Evolutionary conservation across 2,329 filamentous ascomycete genomes (phyloP).

Genomic region (Escovopsis sp.): DNA sequence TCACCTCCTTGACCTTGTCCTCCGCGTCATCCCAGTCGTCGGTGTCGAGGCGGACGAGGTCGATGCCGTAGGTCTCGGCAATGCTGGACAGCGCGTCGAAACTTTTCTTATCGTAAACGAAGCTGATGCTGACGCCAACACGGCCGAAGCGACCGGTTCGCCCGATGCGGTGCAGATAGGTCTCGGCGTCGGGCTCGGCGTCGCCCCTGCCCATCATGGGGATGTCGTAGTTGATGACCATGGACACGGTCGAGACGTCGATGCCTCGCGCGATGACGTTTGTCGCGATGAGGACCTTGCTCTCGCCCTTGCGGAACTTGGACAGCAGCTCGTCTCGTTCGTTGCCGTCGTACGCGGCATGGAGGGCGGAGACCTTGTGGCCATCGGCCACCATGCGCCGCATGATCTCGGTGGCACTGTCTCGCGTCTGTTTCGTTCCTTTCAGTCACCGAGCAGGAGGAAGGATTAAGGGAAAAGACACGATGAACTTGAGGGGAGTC

Average conservation of each 20-base stretch:
- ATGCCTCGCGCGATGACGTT: constrained; percentile 95
- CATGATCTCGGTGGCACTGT: constrained; percentile 75
- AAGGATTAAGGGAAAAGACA: too few relatives aligned
- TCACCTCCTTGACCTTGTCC: constrained; percentile 63
- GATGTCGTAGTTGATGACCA: constrained; percentile 96
- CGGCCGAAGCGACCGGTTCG: constrained; percentile 93
- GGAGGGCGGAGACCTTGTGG: constrained; percentile 81
- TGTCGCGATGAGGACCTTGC: constrained; percentile 95
- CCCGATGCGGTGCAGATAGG: constrained; percentile 94
- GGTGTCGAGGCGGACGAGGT: constrained; percentile 67
- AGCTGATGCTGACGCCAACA: constrained; percentile 89
- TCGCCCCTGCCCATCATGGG: constrained; percentile 65
- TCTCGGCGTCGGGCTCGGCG: constrained; percentile 77
- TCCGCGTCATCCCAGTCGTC: constrained; percentile 88
- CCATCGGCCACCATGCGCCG: constrained; percentile 74
- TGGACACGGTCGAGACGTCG: constrained; percentile 78
- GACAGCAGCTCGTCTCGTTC: constrained; percentile 76
- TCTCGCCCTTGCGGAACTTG: constrained; percentile 69
- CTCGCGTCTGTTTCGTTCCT: constrained; percentile 47
- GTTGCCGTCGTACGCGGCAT: constrained; percentile 70
- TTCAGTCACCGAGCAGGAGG: too few relatives aligned
- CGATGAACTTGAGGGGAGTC: too few relatives aligned
- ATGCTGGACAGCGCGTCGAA: constrained; percentile 72
- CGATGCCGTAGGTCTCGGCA: constrained; percentile 62
- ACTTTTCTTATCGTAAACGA: constrained; percentile 75